These are phyloP conservation scores for Diaporthe sp. DNA, from an alignment of 2,329 filamentous ascomycete genomes.

Conservation along the genomic window DNA sequence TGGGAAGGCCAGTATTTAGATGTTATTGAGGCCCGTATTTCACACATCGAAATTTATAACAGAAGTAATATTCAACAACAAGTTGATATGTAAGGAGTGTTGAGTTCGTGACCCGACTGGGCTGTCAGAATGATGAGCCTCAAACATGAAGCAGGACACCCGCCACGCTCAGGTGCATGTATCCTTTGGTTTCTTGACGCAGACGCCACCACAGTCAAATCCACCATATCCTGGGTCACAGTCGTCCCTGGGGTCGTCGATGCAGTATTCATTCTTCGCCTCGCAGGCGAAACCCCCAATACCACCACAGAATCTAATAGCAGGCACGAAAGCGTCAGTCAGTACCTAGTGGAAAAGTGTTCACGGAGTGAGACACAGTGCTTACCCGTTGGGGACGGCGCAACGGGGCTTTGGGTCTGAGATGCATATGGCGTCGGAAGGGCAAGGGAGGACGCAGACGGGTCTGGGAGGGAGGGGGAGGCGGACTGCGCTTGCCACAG, in stretches of 20 bases:
- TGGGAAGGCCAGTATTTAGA: neutral
- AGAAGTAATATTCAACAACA: neutral
- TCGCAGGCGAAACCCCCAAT: constrained; percentile 1
- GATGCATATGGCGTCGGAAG: constrained; percentile 32
- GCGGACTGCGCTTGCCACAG: neutral
- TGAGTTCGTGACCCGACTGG: neutral
- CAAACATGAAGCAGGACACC: neutral
- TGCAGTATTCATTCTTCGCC: constrained; percentile 46
- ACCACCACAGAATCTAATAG: constrained; percentile 27
- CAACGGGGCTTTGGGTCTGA: constrained; percentile 29
- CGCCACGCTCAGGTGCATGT: neutral
- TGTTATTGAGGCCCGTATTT: too few relatives aligned
- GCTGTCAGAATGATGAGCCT: neutral
- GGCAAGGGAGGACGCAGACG: neutral
- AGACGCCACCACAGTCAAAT: constrained; percentile 58
- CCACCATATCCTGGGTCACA: constrained; percentile 56
- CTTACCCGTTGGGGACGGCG: constrained; percentile 21
- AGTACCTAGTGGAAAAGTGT: too few relatives aligned
- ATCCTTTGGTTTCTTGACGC: constrained; percentile 43
- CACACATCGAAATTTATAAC: too few relatives aligned
- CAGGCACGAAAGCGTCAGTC: neutral
- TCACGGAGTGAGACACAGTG: too few relatives aligned
- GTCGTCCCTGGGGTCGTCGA: constrained; percentile 58
- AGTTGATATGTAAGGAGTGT: too few relatives aligned
- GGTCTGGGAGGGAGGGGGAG: neutral